Evolutionary conservation across 2,329 filamentous ascomycete genomes (phyloP), one percentile per base, ranked within the genome.

Genomic region (Exophiala spinifera): DNA sequence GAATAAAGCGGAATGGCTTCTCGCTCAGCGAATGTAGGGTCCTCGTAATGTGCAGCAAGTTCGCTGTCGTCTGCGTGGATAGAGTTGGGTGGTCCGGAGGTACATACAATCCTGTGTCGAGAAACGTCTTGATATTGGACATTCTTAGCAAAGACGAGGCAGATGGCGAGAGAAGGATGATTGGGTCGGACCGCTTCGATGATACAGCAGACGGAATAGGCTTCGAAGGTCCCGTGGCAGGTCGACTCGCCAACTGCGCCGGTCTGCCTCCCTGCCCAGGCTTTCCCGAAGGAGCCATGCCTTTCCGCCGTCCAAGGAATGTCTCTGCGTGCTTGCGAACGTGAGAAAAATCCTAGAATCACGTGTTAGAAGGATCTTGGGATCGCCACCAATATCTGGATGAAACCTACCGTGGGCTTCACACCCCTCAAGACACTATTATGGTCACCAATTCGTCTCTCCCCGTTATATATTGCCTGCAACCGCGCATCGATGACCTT

Each of bases 121-220:
- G 87, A 79, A 99, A 97, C 25, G 88, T 86, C 68, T 95, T 95
- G 72, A 95, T 90, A 70, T 99, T 99, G 49, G 89, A 88, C 83
- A 97, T 90, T 70, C 92, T 91, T 34, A 99, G 85, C 46, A 97
- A 84, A 1, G 91, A 95, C 2, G 92, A 96, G 10, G 92, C 94
- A 1, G 92, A 97, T 1, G 94, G 94, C 0, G 94, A 97, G 57
- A 99, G 86, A 23, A 99, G 85, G 70, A 99, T 96, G 73, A 99
- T 99, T 46, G 94, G 94, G 69, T 96, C 80, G 36, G 78, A 77
- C 33, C 80, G 75, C 48, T 82, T 79, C 44, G 72, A 72, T 13
- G 60, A 61, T 3, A 61, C 56, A n/a, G 61, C 51, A 11, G 59
- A 55, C 69, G 60, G 34, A 45, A 63, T 21, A 25, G 49, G 57